Conservation (phyloP, 2,329 filamentous ascomycete genomes). For the Neonectria faginata region DNA sequence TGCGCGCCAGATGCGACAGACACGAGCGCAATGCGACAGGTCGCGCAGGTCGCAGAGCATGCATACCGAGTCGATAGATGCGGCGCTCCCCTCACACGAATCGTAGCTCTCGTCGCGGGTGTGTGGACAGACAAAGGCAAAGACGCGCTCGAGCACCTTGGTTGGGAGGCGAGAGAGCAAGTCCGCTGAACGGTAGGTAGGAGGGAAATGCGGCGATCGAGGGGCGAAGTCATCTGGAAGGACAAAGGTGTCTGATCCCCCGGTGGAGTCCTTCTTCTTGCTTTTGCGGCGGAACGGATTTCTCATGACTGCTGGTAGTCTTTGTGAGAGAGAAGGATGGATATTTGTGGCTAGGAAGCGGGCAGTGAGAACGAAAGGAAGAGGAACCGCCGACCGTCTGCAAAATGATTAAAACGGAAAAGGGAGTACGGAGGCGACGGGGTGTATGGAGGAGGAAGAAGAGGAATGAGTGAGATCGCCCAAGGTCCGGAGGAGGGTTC, state of each 20-base stretch:
- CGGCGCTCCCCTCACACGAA: slow-evolving; percentile 81
- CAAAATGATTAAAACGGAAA: slow-evolving; percentile 28
- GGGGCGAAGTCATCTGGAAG: slow-evolving; percentile 47
- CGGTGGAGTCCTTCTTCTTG: slow-evolving; percentile 44
- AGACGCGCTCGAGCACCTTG: slow-evolving; percentile 80
- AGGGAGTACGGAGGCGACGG: slow-evolving; percentile 2
- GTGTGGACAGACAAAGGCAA: slow-evolving; percentile 87
- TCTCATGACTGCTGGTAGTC: slow-evolving; percentile 48
- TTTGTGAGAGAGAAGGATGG: slow-evolving; percentile 5
- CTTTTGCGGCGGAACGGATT: slow-evolving; percentile 53
- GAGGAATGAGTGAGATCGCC: slow-evolving; percentile 1
- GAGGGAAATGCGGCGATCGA: slow-evolving; percentile 48
- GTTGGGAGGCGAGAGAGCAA: slow-evolving; percentile 69
- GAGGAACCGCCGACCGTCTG: slow-evolving; percentile 13
- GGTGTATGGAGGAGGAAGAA: slow-evolving; percentile 1
- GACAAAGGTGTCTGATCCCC: slow-evolving; percentile 36
- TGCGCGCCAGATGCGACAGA: slow-evolving; percentile 78
- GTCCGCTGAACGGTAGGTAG: slow-evolving; percentile 56
- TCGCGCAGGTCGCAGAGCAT: slow-evolving; percentile 95
- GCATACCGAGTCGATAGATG: slow-evolving; percentile 76
- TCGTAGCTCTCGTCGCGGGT: slow-evolving; percentile 81
- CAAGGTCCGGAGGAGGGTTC: not conserved
- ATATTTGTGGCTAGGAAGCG: slow-evolving; percentile 11
- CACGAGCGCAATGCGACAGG: slow-evolving; percentile 81
- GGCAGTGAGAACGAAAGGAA: slow-evolving; percentile 18